A percentile compares a stretch with the other conserved stretches of the same genome.
These are phyloP conservation scores for Trichomonascaceae sp. DNA, from an alignment of 1,139 yeast genomes.

Conservation along the genomic window DNA sequence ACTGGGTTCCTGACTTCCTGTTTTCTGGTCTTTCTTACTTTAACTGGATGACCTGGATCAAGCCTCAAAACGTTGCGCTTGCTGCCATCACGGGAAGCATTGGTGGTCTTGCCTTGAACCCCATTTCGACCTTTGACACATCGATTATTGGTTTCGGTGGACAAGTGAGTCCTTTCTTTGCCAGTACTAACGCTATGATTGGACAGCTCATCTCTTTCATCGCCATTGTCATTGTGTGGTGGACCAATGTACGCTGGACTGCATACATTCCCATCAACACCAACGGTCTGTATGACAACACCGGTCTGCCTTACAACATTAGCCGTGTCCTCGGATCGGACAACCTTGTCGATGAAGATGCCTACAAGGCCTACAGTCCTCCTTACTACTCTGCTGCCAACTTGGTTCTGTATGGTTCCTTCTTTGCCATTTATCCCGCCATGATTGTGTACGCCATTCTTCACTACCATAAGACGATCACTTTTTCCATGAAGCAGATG, in stretches of 20 bases:
- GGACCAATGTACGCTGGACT: slow-evolving; percentile 40
- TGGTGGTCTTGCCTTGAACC: slow-evolving; percentile 49
- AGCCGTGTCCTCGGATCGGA: slow-evolving; percentile 27
- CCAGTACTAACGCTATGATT: slow-evolving; percentile 29
- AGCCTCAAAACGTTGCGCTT: slow-evolving; percentile 39
- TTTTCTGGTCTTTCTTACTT: slow-evolving; percentile 39
- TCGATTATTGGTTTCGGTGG: slow-evolving; percentile 24
- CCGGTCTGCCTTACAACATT: slow-evolving; percentile 33
- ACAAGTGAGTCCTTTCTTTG: slow-evolving; percentile 33
- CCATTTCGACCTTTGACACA: slow-evolving; percentile 43
- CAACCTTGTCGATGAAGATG: slow-evolving; percentile 20
- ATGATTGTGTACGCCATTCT: slow-evolving; percentile 40
- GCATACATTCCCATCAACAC: slow-evolving; percentile 42
- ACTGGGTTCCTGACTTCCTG: slow-evolving; percentile 44
- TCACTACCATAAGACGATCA: slow-evolving; percentile 8
- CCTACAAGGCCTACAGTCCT: slow-evolving; percentile 29
- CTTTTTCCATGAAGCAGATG: slow-evolving; percentile 6
- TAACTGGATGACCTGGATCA: slow-evolving; percentile 54
- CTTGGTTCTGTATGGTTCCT: slow-evolving; percentile 23
- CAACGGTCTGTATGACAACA: slow-evolving; percentile 34
- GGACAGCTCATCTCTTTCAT: slow-evolving; percentile 32
- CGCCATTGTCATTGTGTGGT: slow-evolving; percentile 32
- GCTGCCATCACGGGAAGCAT: slow-evolving; percentile 44
- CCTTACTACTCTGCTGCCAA: slow-evolving; percentile 33
- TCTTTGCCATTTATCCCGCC: slow-evolving; percentile 19